These are phyloP conservation scores for Closterium sp. DNA, from an alignment of 139 green algal species.

Conservation along the genomic window DNA sequence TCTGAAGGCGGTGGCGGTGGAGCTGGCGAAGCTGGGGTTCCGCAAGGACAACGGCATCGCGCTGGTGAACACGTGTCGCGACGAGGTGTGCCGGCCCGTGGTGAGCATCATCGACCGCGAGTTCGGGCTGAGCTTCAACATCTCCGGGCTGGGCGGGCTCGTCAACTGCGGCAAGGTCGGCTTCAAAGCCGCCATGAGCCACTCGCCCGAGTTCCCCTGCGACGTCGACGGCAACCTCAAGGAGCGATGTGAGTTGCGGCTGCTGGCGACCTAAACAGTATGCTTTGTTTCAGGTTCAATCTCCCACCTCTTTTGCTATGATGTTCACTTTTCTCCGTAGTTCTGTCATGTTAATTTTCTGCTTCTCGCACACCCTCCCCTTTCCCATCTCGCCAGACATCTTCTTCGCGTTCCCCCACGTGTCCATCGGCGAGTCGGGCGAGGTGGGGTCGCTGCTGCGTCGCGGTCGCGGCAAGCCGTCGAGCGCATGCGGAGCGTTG, in stretches of 20 bases:
- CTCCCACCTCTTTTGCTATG: too few species aligned
- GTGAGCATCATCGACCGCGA: conserved; percentile 17
- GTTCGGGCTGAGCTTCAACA: conserved; percentile 30
- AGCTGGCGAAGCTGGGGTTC: conserved; percentile 1
- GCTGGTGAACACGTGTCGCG: conserved; percentile 64
- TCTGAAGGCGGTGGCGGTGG: not conserved
- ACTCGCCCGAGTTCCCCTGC: conserved; percentile 10
- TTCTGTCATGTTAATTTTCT: not conserved
- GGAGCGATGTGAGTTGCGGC: not conserved
- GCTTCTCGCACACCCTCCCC: not conserved
- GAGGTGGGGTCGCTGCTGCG: conserved; percentile 69
- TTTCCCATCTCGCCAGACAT: conserved; percentile 58
- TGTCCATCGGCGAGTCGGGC: conserved; percentile 69
- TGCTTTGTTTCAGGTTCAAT: too few species aligned
- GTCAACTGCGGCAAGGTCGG: conserved; percentile 8
- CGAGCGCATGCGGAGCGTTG: conserved; percentile 79
- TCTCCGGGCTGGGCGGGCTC: conserved; percentile 17
- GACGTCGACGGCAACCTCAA: conserved; percentile 5
- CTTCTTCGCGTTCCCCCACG: conserved; percentile 89
- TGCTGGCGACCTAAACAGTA: too few species aligned
- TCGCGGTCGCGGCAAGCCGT: conserved; percentile 58
- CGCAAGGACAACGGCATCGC: conserved; percentile 9
- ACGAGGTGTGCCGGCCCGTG: conserved; percentile 55
- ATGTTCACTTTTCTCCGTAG: not conserved
- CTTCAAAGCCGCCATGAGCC: not conserved